Conservation (phyloP, 2,329 filamentous ascomycete genomes). For the Fusarium globosum region DNA sequence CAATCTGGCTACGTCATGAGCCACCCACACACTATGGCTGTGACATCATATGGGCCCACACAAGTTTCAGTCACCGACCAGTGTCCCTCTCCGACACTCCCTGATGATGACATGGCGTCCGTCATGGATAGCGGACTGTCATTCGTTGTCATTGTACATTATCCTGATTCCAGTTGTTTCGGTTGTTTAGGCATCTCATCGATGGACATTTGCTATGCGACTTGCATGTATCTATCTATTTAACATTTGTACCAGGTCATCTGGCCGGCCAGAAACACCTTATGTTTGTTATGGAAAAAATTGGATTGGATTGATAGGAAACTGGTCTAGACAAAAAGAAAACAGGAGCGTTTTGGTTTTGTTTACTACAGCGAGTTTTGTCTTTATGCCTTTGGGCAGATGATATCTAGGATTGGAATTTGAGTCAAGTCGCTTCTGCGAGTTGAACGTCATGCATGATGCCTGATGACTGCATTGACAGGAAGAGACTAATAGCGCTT, state of each 20-base stretch:
- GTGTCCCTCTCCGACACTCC: constrained; percentile 10
- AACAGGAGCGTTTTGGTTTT: constrained; percentile 9
- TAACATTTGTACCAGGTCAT: neutral
- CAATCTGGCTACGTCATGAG: constrained; percentile 24
- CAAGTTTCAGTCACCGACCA: constrained; percentile 16
- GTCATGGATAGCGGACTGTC: constrained; percentile 26
- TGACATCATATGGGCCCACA: constrained; percentile 33
- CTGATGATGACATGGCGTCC: constrained; percentile 45
- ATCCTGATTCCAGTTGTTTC: constrained; percentile 26
- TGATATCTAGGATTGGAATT: neutral
- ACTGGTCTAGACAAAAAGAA: constrained; percentile 34
- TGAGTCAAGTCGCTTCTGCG: neutral
- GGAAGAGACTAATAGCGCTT: constrained; percentile 10
- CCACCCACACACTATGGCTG: neutral
- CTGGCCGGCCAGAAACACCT: constrained; percentile 34
- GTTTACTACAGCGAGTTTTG: constrained; percentile 4
- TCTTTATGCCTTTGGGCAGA: neutral
- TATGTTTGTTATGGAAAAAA: neutral
- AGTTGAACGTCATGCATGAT: constrained; percentile 30
- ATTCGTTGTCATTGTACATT: constrained; percentile 10
- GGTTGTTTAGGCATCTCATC: constrained; percentile 25
- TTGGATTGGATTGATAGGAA: neutral
- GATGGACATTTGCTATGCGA: constrained; percentile 27
- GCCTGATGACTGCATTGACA: constrained; percentile 20
- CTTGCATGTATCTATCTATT: constrained; percentile 20